phyloP scores from a whole-genome alignment of 164 flowering plant genomes.

The Kingdonia uniflora region DNA sequence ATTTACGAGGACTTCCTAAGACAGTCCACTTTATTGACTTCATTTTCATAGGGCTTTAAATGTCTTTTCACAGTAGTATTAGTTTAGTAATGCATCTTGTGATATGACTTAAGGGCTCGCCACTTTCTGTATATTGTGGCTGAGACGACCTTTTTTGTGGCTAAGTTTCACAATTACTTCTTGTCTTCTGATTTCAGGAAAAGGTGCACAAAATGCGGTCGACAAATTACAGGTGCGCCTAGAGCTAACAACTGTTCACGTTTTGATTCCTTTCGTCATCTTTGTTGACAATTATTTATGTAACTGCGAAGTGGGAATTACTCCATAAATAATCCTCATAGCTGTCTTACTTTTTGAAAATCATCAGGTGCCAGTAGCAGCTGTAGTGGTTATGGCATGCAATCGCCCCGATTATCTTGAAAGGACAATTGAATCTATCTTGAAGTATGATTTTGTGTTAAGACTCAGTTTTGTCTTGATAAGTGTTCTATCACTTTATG shows the following conservation, averaged over 20 bases:
- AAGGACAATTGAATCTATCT: conserved; percentile 70
- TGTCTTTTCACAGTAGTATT: no score
- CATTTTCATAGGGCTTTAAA: no score
- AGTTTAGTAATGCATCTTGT: neutral
- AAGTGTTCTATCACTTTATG: neutral
- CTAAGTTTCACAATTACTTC: neutral
- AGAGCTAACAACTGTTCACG: neutral
- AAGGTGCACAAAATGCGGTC: conserved; percentile 38
- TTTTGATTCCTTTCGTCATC: no score
- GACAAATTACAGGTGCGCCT: conserved; percentile 44
- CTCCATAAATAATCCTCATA: no score
- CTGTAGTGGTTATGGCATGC: conserved; percentile 97
- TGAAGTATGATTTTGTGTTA: conserved; percentile 40
- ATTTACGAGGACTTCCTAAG: no score
- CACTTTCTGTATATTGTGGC: neutral
- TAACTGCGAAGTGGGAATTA: no score
- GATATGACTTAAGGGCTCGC: neutral
- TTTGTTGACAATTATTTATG: no score
- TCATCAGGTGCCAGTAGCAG: conserved; percentile 74
- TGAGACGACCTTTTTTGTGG: neutral
- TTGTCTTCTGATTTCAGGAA: conserved; percentile 40
- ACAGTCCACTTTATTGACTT: no score
- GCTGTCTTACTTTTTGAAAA: conserved; percentile 9
- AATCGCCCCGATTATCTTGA: conserved; percentile 95
- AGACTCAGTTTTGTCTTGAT: neutral